These are phyloP conservation scores for Botryotinia globosa DNA, from an alignment of 2,329 filamentous ascomycete species.

Conservation along the genomic window DNA sequence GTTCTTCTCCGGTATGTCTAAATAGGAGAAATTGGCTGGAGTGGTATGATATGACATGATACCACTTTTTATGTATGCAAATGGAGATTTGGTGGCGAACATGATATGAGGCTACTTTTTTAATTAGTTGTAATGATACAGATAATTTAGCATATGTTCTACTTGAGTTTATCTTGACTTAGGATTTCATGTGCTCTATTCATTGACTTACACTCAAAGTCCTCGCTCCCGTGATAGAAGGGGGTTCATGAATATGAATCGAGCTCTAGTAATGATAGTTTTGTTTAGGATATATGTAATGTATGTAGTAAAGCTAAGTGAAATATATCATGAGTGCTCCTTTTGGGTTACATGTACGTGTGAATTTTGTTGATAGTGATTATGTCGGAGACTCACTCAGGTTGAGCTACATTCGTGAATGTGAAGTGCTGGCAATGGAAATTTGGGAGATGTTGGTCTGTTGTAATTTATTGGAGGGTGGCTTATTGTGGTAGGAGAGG, in stretches of 20 bases:
- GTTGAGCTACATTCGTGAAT: neutral
- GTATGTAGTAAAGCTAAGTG: neutral
- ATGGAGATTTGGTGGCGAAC: neutral
- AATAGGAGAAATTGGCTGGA: neutral
- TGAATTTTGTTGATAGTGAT: fast-evolving
- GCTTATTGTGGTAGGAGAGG: neutral
- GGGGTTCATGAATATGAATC: neutral
- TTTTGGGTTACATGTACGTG: neutral
- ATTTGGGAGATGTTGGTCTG: neutral
- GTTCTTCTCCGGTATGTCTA: neutral
- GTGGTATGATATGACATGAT: neutral
- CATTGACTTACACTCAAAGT: neutral
- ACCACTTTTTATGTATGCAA: neutral
- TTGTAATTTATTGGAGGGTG: neutral
- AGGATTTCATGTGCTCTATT: neutral
- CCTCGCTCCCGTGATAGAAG: neutral
- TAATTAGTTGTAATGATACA: neutral
- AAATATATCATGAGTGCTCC: neutral
- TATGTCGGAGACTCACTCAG: fast-evolving
- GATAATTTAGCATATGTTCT: neutral
- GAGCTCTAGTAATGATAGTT: neutral
- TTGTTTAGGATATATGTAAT: neutral
- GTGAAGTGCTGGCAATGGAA: fast-evolving
- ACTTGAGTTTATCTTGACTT: neutral
- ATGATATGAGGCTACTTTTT: neutral